Conservation (phyloP, 2,329 filamentous ascomycete genomes). For the Fusarium decemcellulare region DNA sequence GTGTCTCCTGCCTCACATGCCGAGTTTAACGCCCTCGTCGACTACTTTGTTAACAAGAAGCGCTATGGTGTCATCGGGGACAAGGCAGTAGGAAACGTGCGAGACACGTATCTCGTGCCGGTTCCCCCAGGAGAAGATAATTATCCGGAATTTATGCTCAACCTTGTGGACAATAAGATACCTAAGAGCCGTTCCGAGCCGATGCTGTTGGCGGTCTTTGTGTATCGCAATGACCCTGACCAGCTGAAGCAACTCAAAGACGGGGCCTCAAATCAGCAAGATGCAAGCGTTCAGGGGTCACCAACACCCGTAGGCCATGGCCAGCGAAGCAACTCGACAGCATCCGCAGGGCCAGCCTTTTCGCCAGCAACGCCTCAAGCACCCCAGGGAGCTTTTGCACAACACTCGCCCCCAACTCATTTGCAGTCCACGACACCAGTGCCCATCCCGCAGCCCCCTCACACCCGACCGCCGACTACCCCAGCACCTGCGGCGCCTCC, state of each 20-base stretch:
- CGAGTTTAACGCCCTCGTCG: slow-evolving; percentile 82
- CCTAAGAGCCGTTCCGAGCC: slow-evolving; percentile 80
- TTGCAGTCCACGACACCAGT: slow-evolving; percentile 53
- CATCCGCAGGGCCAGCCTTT: slow-evolving; percentile 62
- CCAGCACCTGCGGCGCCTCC: slow-evolving; percentile 25
- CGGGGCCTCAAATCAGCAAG: slow-evolving; percentile 19
- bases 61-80: slow-evolving; percentile 91
- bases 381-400: slow-evolving; percentile 51
- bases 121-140: slow-evolving; percentile 79
- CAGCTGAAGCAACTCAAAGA: slow-evolving; percentile 50
- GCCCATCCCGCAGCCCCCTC: slow-evolving; percentile 53
- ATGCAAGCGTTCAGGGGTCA: slow-evolving; percentile 42
- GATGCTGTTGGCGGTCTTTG: slow-evolving; percentile 86
- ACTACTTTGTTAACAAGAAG: slow-evolving; percentile 87
- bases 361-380: slow-evolving; percentile 66
- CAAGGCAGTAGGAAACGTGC: slow-evolving; percentile 80
- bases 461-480: slow-evolving; percentile 33
- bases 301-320: slow-evolving; percentile 54
- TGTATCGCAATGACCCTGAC: slow-evolving; percentile 77
- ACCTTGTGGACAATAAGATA: slow-evolving; percentile 87
- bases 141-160: slow-evolving; percentile 88
- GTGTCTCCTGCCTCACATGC: slow-evolving; percentile 71
- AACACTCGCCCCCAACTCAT: slow-evolving; percentile 50
- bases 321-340: slow-evolving; percentile 63
- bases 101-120: slow-evolving; percentile 93